Evolutionary conservation across 2,329 filamentous ascomycete genomes (phyloP), one percentile per base, ranked within the genome.

Genomic region (Blastomyces parvus): DNA sequence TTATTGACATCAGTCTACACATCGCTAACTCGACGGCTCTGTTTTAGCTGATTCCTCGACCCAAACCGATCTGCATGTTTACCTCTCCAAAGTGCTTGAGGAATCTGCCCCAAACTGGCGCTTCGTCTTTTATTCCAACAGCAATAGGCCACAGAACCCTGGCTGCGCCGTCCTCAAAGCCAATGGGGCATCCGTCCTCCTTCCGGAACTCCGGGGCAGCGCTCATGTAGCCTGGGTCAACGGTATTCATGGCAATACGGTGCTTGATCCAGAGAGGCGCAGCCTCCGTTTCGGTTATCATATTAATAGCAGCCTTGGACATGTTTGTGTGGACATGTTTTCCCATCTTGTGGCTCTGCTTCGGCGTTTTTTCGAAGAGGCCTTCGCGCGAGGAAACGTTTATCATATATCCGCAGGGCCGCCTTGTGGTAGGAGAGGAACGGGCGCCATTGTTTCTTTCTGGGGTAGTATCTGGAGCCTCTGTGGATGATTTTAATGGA

Each of bases 271-370:
- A 78, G 1, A 71, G 68, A 6, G 59, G 48, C 0, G 63, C 64
- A 5, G 73, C 72, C 59, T 78, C 74, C 0, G 74, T 76, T 64
- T 77, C 73, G 0, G 76, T 77, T 55, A 77, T 74, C 74, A 78
- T 77, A 66, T 76, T 76, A 17, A 78, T 70, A 0, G 72, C 74
- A 7, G 76, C 75, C 59, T 78, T 78, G 25, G 73, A 74, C 72
- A 76, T 77, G 64, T 77, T 76, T 11, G 74, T 77, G 64, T 77
- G 74, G 9, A 76, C 74, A 56, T 77, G 74, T 46, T 69, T 66
- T 7, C 75, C 74, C 0, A 61, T 65, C 64, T 76, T 76, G 60
- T 67, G 66, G 0, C 58, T 9, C 58, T 64, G 61, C 9, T 56
- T 55, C 5, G 66, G 50, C 1, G 42, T 46, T 30, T 61, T 42